Conservation (phyloP, 495 filamentous ascomycete species). For the Aspergillus funiculosus region DNA sequence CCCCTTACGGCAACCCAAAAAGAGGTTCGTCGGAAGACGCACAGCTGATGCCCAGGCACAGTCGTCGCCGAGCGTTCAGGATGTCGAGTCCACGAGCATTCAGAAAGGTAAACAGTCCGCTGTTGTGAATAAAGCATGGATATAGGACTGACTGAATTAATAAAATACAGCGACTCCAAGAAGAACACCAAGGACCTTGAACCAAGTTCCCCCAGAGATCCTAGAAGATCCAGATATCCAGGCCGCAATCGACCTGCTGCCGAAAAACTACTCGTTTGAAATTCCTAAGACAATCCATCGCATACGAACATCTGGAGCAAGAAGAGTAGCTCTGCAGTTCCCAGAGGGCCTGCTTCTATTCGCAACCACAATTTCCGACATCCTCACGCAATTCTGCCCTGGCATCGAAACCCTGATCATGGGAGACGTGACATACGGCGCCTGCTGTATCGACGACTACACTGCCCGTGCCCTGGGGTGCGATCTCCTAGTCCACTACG, state of each 20-base stretch:
- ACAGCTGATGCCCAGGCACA: conserved; percentile 51
- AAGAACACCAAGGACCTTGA: conserved; percentile 67
- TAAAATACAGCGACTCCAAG: conserved; percentile 58
- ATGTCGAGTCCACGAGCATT: conserved; percentile 56
- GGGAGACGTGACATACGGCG: conserved; percentile 98
- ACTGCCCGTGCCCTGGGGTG: conserved; percentile 91
- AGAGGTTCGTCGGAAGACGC: conserved; percentile 71
- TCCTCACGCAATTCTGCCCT: conserved; percentile 88
- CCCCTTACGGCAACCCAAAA: conserved; percentile 54
- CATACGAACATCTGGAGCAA: conserved; percentile 70
- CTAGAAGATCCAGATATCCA: conserved; percentile 82
- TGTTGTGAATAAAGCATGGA: not conserved
- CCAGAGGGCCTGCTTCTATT: conserved; percentile 94
- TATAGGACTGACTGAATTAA: conserved; percentile 10
- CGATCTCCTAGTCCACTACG: conserved; percentile 94
- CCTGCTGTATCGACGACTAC: conserved; percentile 98
- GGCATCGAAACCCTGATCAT: conserved; percentile 91
- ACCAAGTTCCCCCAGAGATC: conserved; percentile 85
- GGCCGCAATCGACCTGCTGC: conserved; percentile 79
- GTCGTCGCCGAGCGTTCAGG: conserved; percentile 37
- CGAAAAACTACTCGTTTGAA: conserved; percentile 94
- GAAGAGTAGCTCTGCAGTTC: conserved; percentile 86
- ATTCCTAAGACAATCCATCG: conserved; percentile 97
- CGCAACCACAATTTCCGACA: conserved; percentile 96
- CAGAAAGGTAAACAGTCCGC: conserved; percentile 30